A percentile compares a stretch with the other conserved stretches of the same genome.
Evolutionary conservation across 129 eudicot genomes (phyloP).

Genomic region (Escallonia rubra): DNA sequence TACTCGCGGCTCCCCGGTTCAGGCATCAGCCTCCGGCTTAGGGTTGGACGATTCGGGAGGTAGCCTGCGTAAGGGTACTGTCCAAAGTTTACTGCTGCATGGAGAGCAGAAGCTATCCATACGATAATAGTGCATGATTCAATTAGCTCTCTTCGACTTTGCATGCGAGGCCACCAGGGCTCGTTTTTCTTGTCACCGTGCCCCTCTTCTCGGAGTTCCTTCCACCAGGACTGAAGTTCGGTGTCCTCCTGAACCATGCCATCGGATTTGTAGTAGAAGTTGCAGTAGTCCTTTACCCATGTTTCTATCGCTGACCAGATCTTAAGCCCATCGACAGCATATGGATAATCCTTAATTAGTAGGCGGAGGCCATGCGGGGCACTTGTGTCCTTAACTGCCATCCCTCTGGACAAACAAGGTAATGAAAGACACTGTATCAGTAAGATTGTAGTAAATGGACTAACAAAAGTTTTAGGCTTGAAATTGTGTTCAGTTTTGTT

Average conservation of each 20-base stretch:
- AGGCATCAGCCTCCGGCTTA: conserved; percentile 56
- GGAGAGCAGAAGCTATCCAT: conserved; percentile 78
- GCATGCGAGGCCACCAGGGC: conserved; percentile 73
- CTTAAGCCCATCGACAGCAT: conserved; percentile 67
- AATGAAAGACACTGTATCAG: neutral
- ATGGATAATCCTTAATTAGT: conserved; percentile 63
- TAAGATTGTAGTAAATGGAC: neutral
- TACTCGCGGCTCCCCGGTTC: conserved; percentile 45
- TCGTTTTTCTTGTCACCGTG: conserved; percentile 72
- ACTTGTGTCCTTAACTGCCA: conserved; percentile 39
- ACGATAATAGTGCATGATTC: conserved; percentile 62
- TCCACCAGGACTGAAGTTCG: conserved; percentile 77
- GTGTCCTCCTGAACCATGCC: conserved; percentile 28
- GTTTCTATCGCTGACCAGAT: conserved; percentile 64
- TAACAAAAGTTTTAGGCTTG: neutral
- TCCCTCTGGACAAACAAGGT: conserved; percentile 26
- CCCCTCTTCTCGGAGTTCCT: conserved; percentile 56
- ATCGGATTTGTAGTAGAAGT: conserved; percentile 42
- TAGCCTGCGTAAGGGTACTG: conserved; percentile 74
- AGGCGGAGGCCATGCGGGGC: conserved; percentile 34
- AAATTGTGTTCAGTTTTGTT: neutral
- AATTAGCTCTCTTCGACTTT: conserved; percentile 29
- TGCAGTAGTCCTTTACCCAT: conserved; percentile 58
- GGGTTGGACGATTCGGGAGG: conserved; percentile 62
- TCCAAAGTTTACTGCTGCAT: conserved; percentile 76